These are phyloP conservation scores for Podaxis sp. DNA, from an alignment of 768 basidiomycete species.

Conservation along the genomic window DNA sequence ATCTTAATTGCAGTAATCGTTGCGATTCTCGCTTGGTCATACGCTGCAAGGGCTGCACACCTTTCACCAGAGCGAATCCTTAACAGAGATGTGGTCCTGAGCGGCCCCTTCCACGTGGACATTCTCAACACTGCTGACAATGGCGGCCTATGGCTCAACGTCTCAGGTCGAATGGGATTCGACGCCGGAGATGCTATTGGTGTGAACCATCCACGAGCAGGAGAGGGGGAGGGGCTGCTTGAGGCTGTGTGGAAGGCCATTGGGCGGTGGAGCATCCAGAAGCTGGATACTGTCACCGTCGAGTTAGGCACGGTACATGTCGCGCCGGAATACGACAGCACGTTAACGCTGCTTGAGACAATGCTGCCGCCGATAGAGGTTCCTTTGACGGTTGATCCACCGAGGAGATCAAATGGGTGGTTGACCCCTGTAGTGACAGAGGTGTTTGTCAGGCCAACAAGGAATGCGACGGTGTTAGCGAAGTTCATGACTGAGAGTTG, in stretches of 20 bases:
- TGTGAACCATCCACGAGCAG: conserved; percentile 39
- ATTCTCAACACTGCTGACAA: conserved; percentile 60
- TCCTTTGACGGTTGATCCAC: conserved; percentile 54
- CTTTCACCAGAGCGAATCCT: conserved; percentile 61
- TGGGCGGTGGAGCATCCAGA: conserved; percentile 65
- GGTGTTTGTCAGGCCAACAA: conserved; percentile 52
- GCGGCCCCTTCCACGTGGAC: conserved; percentile 61
- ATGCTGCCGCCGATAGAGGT: conserved; percentile 50
- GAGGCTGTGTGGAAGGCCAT: conserved; percentile 60
- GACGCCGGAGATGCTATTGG: conserved; percentile 65
- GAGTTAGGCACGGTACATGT: conserved; percentile 52
- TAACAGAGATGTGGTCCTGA: conserved; percentile 50
- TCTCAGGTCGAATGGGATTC: conserved; percentile 61
- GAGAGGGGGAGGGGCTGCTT: conserved; percentile 41
- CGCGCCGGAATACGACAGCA: conserved; percentile 40
- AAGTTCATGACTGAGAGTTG: conserved; percentile 61
- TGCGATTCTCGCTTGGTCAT: conserved; percentile 62
- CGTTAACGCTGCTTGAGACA: conserved; percentile 46
- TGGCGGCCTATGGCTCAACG: conserved; percentile 58
- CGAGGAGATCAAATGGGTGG: conserved; percentile 51
- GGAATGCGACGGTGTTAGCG: conserved; percentile 45
- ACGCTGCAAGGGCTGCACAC: conserved; percentile 54
- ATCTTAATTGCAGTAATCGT: conserved; percentile 43
- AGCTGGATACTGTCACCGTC: conserved; percentile 56
- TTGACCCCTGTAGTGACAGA: conserved; percentile 52